These are phyloP conservation scores for Guadua angustifolia DNA, from an alignment of 176 grass and related monocot species.

Conservation along the genomic window DNA sequence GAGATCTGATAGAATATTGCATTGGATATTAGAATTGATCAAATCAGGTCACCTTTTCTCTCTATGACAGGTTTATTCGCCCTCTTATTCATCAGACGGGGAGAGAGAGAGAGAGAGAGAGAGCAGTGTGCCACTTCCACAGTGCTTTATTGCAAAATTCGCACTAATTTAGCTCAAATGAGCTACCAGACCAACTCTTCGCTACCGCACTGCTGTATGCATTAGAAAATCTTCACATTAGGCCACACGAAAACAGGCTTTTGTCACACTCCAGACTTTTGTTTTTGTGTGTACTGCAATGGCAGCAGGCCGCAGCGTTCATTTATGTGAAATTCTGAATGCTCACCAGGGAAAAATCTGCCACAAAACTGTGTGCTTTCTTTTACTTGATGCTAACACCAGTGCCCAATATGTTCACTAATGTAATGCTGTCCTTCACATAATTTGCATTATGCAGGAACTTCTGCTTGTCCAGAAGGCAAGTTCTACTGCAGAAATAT, in stretches of 20 bases:
- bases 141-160: background rate
- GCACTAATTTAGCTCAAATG: no score
- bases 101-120: background rate
- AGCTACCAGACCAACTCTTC: background rate
- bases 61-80: background rate
- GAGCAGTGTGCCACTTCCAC: background rate
- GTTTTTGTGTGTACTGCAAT: slow-evolving; percentile 13
- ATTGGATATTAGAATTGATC: background rate
- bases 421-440: background rate
- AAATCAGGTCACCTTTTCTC: background rate
- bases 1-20: slow-evolving; percentile 15
- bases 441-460: slow-evolving; percentile 56
- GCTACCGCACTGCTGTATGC: background rate
- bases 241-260: background rate
- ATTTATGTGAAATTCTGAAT: slow-evolving; percentile 7
- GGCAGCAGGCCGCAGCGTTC: background rate
- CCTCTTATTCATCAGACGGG: background rate
- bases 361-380: background rate
- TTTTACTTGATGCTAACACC: slow-evolving; percentile 9
- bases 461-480: slow-evolving; percentile 89
- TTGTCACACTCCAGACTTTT: background rate
- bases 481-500: slow-evolving; percentile 89
- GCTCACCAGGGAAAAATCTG: background rate
- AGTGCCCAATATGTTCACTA: background rate
- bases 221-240: background rate